phyloP scores from a whole-genome alignment of 2,329 filamentous ascomycete species.

The Exophiala oligosperma region DNA sequence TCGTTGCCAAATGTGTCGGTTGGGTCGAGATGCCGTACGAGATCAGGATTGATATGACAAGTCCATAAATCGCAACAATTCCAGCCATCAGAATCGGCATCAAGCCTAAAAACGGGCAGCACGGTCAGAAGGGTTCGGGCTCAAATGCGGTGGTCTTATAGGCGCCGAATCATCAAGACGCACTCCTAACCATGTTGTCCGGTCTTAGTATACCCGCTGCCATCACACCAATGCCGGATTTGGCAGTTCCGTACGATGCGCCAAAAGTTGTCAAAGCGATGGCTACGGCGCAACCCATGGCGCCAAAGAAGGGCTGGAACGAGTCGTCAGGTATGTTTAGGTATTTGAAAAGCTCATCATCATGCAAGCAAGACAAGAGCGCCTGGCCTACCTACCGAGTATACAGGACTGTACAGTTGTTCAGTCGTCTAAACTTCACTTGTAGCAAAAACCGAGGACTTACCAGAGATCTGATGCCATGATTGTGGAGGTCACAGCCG shows the following conservation, averaged over 20 bases:
- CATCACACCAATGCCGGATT: constrained; percentile 97
- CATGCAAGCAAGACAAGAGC: not conserved
- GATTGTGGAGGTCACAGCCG: constrained; percentile 40
- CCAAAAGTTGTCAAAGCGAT: constrained; percentile 97
- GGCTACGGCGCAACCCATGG: constrained; percentile 92
- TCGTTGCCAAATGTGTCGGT: constrained; percentile 71
- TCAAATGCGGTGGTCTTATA: not conserved
- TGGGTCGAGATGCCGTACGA: constrained; percentile 72
- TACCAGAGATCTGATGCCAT: constrained; percentile 85
- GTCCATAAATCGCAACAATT: constrained; percentile 99
- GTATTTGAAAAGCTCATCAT: constrained; percentile 26
- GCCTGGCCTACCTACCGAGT: constrained; percentile 72
- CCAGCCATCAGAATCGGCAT: constrained; percentile 82
- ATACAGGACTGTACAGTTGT: constrained; percentile 68
- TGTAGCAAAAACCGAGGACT: constrained; percentile 46
- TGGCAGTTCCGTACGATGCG: constrained; percentile 97
- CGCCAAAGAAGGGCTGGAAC: constrained; percentile 83
- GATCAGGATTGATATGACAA: constrained; percentile 87
- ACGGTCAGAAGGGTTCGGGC: not conserved
- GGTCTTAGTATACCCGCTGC: constrained; percentile 97
- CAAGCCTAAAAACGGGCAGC: constrained; percentile 12
- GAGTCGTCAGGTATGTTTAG: constrained; percentile 8
- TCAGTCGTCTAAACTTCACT: constrained; percentile 11
- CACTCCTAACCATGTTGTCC: constrained; percentile 99
- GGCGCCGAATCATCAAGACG: constrained; percentile 38